These are phyloP conservation scores for Castanea sativa DNA, from an alignment of 306 rosid species.

Conservation along the genomic window DNA sequence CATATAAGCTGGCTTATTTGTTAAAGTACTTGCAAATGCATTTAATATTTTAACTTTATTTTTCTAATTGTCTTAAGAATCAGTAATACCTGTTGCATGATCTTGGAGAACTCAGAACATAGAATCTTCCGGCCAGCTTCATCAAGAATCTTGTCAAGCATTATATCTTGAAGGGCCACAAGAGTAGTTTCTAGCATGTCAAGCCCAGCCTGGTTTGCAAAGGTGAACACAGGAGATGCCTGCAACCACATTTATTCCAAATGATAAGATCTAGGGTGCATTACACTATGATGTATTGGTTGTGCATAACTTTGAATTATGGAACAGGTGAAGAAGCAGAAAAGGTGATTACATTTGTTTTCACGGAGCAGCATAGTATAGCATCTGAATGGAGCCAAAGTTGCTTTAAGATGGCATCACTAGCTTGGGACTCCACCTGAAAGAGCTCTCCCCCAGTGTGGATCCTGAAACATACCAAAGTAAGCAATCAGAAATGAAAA, in stretches of 20 bases:
- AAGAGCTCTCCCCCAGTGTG: conserved; percentile 78
- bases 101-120: conserved; percentile 89
- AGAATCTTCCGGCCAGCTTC: conserved; percentile 85
- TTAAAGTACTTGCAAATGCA: not conserved
- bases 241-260: conserved; percentile 25
- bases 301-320: not conserved
- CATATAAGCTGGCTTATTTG: too few species aligned
- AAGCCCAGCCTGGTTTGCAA: conserved; percentile 94
- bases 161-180: conserved; percentile 91
- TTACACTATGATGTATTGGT: not conserved
- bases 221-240: conserved; percentile 93
- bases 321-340: not conserved
- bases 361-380: conserved; percentile 89
- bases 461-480: conserved; percentile 39
- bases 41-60: not conserved
- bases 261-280: not conserved
- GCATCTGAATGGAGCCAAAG: conserved; percentile 95
- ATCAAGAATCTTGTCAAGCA: conserved; percentile 91
- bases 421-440: conserved; percentile 45
- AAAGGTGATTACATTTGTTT: conserved; percentile 54
- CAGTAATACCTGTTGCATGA: conserved; percentile 80
- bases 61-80: not conserved
- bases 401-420: conserved; percentile 80
- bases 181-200: conserved; percentile 98
- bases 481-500: not conserved